Evolutionary conservation across 192 early-diverging fungal genomes (phyloP).

Genomic region (Entrophospora sp.): DNA sequence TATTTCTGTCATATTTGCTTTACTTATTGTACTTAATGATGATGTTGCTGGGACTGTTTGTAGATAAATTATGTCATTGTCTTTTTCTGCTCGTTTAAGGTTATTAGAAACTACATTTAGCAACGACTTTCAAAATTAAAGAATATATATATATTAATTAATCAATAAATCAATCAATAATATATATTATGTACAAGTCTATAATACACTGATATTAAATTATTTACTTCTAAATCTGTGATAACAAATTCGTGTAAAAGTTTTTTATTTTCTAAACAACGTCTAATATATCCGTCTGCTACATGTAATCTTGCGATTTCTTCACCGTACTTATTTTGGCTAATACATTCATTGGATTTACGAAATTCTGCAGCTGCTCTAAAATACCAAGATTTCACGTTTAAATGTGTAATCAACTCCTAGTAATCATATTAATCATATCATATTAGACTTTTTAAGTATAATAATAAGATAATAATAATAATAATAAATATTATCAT

Average conservation of each 20-base stretch:
- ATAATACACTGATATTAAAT: background rate
- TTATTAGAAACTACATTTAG: slow-evolving; percentile 40
- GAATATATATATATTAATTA: background rate
- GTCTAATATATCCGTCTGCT: slow-evolving; percentile 39
- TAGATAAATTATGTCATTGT: slow-evolving; percentile 88
- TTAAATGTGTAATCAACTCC: slow-evolving; percentile 44
- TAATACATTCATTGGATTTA: slow-evolving; percentile 64
- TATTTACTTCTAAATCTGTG: slow-evolving; percentile 27
- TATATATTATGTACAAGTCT: background rate
- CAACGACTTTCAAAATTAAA: slow-evolving; percentile 25
- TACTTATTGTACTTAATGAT: slow-evolving; percentile 49
- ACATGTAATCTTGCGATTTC: slow-evolving; percentile 67
- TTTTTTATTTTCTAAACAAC: slow-evolving; percentile 31
- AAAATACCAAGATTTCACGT: slow-evolving; percentile 69
- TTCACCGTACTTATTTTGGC: slow-evolving; percentile 73
- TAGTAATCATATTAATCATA: slow-evolving; percentile 28
- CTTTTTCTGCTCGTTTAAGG: slow-evolving; percentile 62
- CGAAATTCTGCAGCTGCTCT: slow-evolving; percentile 69
- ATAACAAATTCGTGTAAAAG: slow-evolving; percentile 31
- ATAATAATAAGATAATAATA: background rate
- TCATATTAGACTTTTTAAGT: background rate
- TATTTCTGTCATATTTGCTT: slow-evolving; percentile 67
- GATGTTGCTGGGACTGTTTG: slow-evolving; percentile 60
- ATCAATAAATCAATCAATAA: background rate
- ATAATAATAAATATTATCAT: background rate